These are phyloP conservation scores for Puccinia triticina DNA, from an alignment of 1,284 basidiomycete species.

Conservation along the genomic window DNA sequence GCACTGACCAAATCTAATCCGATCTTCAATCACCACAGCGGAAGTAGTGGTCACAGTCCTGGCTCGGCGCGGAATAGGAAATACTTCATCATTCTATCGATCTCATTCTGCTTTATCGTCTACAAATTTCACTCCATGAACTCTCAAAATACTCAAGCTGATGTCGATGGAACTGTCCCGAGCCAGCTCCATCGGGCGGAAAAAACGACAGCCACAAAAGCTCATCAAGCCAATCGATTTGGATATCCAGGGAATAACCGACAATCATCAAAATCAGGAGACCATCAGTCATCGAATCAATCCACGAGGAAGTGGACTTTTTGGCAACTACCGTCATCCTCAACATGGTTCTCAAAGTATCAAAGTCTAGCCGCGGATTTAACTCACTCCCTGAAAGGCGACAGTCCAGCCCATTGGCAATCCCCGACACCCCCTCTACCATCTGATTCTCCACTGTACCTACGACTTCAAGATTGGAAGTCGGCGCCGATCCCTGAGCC, in stretches of 20 bases:
- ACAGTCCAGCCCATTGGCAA: conserved; percentile 49
- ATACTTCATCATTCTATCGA: conserved; percentile 27
- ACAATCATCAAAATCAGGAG: not conserved
- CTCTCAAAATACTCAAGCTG: not conserved
- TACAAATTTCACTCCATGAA: conserved; percentile 12
- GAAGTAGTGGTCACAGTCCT: not conserved
- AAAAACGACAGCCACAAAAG: not conserved
- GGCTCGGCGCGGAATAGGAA: conserved; percentile 11
- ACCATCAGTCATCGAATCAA: not conserved
- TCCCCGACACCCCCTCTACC: conserved; percentile 59
- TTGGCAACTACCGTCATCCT: conserved; percentile 18
- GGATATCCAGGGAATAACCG: not conserved
- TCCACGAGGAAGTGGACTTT: not conserved
- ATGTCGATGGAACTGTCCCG: too few relatives aligned
- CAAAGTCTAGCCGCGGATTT: not conserved
- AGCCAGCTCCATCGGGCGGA: not conserved
- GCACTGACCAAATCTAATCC: not conserved
- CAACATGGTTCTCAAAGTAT: conserved; percentile 19
- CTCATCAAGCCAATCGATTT: not conserved
- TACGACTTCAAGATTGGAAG: conserved; percentile 62
- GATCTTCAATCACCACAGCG: not conserved
- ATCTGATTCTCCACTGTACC: conserved; percentile 59
- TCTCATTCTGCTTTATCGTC: conserved; percentile 11
- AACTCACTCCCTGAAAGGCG: not conserved
- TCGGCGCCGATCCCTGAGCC: conserved; percentile 59